Evolutionary conservation across 169 alveolate genomes (phyloP), one percentile per base, ranked within the genome.

Genomic region (Perkinsus marinus): DNA sequence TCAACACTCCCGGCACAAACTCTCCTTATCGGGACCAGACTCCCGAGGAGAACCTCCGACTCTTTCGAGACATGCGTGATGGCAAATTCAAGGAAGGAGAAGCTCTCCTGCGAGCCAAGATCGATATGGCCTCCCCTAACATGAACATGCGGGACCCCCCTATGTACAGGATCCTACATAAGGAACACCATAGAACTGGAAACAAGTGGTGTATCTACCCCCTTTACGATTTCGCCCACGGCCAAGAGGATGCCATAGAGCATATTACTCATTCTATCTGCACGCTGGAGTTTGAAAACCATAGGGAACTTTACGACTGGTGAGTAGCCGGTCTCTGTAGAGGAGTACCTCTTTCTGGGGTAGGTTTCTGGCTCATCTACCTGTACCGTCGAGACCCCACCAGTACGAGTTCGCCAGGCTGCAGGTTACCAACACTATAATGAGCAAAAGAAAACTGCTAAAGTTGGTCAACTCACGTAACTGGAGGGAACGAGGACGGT

Each of bases 301-400:
- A 99, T 94, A 95, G 99, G 89, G 99, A 99, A 37, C 96, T 99
- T 39, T 99, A 99, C 95, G 99, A 98, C 94, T 99, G 99, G 99
- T 96, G n/a, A 99, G 79, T 26, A 13, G 79, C 36, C 79, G 7
- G 46, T 3, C 10, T 3, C 19, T 41, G 10, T 3, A 10, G 3
- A 10, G 10, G 3, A 10, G 46, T 41, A 10, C 19, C 19, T 6
- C n/a, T n/a, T n/a, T 6, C 10, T 41, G 3, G 3, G 46, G 3
- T 57, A 57, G 79, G 79, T 57, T 57, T 30, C 7, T 57, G 36
- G 37, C 26, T 16, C 79, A 57, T 57, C 22, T 57, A 30, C 79
- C 79, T 2, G 79, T 57, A 13, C 79, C 79, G 0, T 57, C 79
- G 5, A 30, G 22, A 30, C 79, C 98, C 5, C 92, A 97, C 91